These are phyloP conservation scores for Malus sylvestris DNA, from an alignment of 306 rosid species.

Conservation along the genomic window DNA sequence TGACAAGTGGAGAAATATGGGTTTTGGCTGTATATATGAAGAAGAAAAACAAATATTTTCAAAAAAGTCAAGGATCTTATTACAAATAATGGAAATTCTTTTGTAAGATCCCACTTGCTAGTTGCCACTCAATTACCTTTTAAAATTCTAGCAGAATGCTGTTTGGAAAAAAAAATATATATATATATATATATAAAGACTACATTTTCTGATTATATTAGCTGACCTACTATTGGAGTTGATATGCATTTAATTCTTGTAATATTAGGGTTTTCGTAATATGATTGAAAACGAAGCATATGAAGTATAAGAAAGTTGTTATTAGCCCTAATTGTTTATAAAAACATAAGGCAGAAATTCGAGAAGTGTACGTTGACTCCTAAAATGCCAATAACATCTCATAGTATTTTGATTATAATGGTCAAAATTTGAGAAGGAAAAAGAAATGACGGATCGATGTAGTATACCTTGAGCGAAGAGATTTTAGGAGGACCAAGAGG, in stretches of 20 bases:
- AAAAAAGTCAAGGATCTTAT: conserved; percentile 33
- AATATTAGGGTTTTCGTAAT: not conserved
- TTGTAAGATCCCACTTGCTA: conserved; percentile 28
- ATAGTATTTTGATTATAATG: not conserved
- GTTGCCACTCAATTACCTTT: not conserved
- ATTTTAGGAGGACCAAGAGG: conserved; percentile 45
- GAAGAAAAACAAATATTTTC: conserved; percentile 10
- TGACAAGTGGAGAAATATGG: conserved; percentile 28
- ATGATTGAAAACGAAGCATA: not conserved
- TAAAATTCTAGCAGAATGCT: not conserved
- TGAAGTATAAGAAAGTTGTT: not conserved
- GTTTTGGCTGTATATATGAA: conserved; percentile 5
- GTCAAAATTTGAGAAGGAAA: not conserved
- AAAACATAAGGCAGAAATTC: too few species aligned
- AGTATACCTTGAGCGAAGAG: conserved; percentile 49
- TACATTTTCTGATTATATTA: not conserved
- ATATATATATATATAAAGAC: not conserved
- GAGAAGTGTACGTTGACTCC: not conserved
- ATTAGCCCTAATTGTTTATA: not conserved
- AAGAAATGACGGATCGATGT: not conserved
- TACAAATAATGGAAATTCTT: not conserved
- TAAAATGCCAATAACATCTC: not conserved
- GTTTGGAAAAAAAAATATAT: not conserved
- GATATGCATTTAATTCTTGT: not conserved
- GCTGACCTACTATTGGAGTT: not conserved